Percentiles rank a stretch among this genome's conserved stretches.
These are phyloP conservation scores for Logfia minima DNA, from an alignment of 129 eudicot genomes.

Conservation along the genomic window DNA sequence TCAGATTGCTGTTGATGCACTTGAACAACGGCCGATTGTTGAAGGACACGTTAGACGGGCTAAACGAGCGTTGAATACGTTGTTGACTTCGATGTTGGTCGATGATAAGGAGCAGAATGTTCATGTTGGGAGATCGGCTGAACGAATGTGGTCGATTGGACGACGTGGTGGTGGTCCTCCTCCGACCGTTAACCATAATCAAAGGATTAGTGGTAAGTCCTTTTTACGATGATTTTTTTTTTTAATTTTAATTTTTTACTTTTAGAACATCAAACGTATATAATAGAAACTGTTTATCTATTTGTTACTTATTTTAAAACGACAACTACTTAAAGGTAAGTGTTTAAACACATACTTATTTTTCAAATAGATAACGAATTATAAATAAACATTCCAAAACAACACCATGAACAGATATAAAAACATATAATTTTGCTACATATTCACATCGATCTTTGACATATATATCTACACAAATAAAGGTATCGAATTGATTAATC, in stretches of 20 bases:
- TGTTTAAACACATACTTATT: too few species aligned
- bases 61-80: slow-evolving; percentile 54
- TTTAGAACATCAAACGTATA: background rate
- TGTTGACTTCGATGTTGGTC: slow-evolving; percentile 50
- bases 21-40: slow-evolving; percentile 63
- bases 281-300: too few species aligned
- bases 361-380: too few species aligned
- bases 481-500: too few species aligned
- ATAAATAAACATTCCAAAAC: too few species aligned
- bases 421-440: too few species aligned
- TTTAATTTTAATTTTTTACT: too few species aligned
- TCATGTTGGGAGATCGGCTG: slow-evolving; percentile 21
- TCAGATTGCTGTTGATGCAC: slow-evolving; percentile 56
- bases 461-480: too few species aligned
- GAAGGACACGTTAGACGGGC: slow-evolving; percentile 85
- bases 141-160: slow-evolving; percentile 43
- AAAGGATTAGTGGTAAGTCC: slow-evolving; percentile 23
- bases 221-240: background rate
- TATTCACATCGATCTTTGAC: too few species aligned
- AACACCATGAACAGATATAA: too few species aligned
- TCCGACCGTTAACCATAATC: slow-evolving; percentile 37
- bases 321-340: too few species aligned
- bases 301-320: too few species aligned
- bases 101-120: slow-evolving; percentile 50
- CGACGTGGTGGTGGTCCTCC: slow-evolving; percentile 24